Percentiles rank a stretch among this genome's conserved stretches.
Conservation (phyloP, 2,329 filamentous ascomycete genomes). For the Botrytis porri region DNA sequence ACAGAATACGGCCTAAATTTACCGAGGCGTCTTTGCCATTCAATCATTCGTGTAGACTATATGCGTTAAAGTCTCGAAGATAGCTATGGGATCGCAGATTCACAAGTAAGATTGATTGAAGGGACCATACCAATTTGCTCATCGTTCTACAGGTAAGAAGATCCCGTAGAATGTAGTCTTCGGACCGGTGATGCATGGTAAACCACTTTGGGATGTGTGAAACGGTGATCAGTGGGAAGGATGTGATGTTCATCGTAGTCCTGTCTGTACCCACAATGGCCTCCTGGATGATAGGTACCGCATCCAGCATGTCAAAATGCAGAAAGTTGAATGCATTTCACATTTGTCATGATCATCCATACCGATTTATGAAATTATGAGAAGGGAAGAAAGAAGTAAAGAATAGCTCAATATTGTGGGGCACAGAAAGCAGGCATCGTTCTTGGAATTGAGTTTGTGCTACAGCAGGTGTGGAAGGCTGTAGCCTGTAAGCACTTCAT, state of each 20-base stretch:
- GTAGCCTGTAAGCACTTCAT: background rate
- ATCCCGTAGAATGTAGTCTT: background rate
- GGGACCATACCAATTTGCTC: background rate
- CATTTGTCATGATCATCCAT: background rate
- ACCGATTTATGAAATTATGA: background rate
- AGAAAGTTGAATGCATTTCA: background rate
- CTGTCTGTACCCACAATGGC: background rate
- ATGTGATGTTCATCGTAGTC: background rate
- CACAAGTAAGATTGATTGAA: background rate
- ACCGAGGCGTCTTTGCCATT: background rate
- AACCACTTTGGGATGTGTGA: background rate
- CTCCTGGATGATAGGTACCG: background rate
- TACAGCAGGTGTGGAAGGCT: background rate
- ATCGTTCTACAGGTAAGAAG: background rate
- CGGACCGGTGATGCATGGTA: background rate
- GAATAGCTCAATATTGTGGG: background rate
- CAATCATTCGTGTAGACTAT: background rate
- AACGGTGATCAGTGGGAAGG: slow-evolving; percentile 1
- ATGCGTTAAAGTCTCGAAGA: background rate
- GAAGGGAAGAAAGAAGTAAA: background rate
- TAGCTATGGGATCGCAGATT: background rate
- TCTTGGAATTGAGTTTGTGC: background rate
- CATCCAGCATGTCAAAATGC: background rate
- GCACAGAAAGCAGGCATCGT: background rate
- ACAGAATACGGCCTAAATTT: background rate